A percentile compares a stretch with the other conserved stretches of the same genome.
Conservation (phyloP, 2,329 filamentous ascomycete genomes). For the Phaeomoniella chlamydospora region DNA sequence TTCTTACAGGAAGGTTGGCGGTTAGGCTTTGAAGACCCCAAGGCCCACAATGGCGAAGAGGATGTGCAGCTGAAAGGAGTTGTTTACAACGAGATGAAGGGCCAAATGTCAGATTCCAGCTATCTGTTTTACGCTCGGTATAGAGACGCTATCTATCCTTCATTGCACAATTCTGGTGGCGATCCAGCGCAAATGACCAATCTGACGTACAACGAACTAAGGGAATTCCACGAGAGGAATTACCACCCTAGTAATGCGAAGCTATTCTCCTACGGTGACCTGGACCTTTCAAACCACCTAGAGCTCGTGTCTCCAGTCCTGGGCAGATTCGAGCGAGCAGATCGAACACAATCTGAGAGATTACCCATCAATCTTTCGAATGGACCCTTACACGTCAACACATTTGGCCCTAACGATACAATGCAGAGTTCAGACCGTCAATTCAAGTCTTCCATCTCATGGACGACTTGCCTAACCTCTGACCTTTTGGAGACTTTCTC, state of each 20-base stretch:
- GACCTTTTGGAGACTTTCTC: conserved; percentile 83
- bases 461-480: conserved; percentile 72
- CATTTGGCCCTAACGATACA: conserved; percentile 73
- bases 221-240: conserved; percentile 76
- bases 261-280: conserved; percentile 87
- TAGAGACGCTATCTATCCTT: conserved; percentile 85
- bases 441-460: conserved; percentile 85
- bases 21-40: conserved; percentile 79
- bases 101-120: conserved; percentile 92
- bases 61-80: conserved; percentile 81
- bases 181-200: conserved; percentile 95
- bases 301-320: conserved; percentile 64
- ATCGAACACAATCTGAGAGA: conserved; percentile 59
- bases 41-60: conserved; percentile 25
- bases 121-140: conserved; percentile 95
- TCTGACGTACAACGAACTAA: conserved; percentile 78
- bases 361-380: conserved; percentile 55
- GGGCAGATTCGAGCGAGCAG: conserved; percentile 55
- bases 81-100: conserved; percentile 99
- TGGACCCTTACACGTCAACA: conserved; percentile 54
- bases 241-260: conserved; percentile 98
- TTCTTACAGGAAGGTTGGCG: conserved; percentile 97
- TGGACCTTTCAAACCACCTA: conserved; percentile 71
- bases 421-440: conserved; percentile 76
- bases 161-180: conserved; percentile 90